These are phyloP conservation scores for Ophiognomonia clavigignenti-juglandacearum DNA, from an alignment of 2,329 filamentous ascomycete species.

Conservation along the genomic window DNA sequence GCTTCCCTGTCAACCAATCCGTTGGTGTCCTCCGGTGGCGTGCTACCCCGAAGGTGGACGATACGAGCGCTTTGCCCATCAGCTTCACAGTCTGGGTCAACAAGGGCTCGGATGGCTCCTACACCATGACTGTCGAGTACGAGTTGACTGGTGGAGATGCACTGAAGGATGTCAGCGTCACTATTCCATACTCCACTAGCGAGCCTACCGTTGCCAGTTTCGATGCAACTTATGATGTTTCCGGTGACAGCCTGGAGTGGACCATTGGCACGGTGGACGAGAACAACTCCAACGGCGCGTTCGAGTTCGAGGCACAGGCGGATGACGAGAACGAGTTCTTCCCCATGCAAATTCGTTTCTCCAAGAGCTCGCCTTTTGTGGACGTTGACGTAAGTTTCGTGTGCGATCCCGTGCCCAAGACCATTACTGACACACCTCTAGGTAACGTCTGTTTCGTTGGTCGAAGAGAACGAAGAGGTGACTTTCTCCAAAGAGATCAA, in stretches of 20 bases:
- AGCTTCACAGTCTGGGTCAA: conserved; percentile 98
- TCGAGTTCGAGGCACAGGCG: conserved; percentile 91
- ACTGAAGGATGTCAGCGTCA: conserved; percentile 78
- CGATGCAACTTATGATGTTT: conserved; percentile 90
- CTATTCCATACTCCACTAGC: conserved; percentile 78
- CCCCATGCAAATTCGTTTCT: conserved; percentile 90
- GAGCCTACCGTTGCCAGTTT: conserved; percentile 91
- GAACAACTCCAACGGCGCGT: conserved; percentile 76
- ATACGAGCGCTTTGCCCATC: conserved; percentile 78
- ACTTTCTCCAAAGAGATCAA: conserved; percentile 79
- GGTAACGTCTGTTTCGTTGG: conserved; percentile 65
- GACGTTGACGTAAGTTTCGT: conserved; percentile 77
- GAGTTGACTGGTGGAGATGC: conserved; percentile 78
- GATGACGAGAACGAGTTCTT: conserved; percentile 93
- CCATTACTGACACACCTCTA: conserved; percentile 9
- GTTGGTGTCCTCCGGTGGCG: conserved; percentile 94
- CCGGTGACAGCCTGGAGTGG: conserved; percentile 91
- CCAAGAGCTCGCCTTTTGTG: conserved; percentile 78
- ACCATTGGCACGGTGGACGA: conserved; percentile 81
- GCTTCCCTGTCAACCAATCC: conserved; percentile 91
- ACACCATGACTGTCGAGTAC: conserved; percentile 91
- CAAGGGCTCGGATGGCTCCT: conserved; percentile 73
- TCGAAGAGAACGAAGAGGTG: conserved; percentile 74
- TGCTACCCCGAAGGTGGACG: conserved; percentile 74
- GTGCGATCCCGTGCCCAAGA: background rate